Percentiles rank a stretch among this genome's conserved stretches.
Conservation (phyloP, 352 stramenopile genomes). For the Pythium dissotocum region DNA sequence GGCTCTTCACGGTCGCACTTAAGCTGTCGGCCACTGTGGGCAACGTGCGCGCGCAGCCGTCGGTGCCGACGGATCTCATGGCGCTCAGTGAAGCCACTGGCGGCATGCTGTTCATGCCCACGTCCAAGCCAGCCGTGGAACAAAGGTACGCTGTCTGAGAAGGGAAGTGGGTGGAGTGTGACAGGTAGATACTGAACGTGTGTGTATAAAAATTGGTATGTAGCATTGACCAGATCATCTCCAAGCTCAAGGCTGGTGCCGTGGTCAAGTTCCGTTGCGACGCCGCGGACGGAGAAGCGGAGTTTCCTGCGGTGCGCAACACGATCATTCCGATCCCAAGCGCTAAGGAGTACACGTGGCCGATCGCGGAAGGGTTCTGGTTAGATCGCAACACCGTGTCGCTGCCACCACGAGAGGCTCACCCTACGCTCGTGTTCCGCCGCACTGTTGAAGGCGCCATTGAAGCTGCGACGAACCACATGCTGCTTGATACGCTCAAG, state of each 20-base stretch:
- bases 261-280: conserved; percentile 86
- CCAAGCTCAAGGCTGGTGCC: conserved; percentile 79
- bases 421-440: conserved; percentile 70
- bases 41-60: conserved; percentile 43
- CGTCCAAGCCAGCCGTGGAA: conserved; percentile 74
- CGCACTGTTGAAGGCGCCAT: conserved; percentile 77
- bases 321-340: conserved; percentile 70
- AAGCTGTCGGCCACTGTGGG: conserved; percentile 74
- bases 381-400: conserved; percentile 78
- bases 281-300: conserved; percentile 40
- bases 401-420: conserved; percentile 71
- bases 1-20: conserved; percentile 78
- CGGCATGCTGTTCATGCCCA: conserved; percentile 82
- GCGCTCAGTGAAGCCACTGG: conserved; percentile 84
- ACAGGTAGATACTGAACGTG: not conserved
- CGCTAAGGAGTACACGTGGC: conserved; percentile 84
- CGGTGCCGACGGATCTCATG: conserved; percentile 74
- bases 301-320: conserved; percentile 59
- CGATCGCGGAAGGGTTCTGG: conserved; percentile 83
- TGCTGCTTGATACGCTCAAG: conserved; percentile 88
- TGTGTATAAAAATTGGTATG: not conserved
- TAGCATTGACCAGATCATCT: conserved; percentile 84
- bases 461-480: conserved; percentile 82
- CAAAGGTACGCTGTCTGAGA: conserved; percentile 36
- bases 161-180: not conserved